Evolutionary conservation across 2,329 filamentous ascomycete species (phyloP), one percentile per base, ranked within the genome.

Genomic region (Rutstroemia sp.): DNA sequence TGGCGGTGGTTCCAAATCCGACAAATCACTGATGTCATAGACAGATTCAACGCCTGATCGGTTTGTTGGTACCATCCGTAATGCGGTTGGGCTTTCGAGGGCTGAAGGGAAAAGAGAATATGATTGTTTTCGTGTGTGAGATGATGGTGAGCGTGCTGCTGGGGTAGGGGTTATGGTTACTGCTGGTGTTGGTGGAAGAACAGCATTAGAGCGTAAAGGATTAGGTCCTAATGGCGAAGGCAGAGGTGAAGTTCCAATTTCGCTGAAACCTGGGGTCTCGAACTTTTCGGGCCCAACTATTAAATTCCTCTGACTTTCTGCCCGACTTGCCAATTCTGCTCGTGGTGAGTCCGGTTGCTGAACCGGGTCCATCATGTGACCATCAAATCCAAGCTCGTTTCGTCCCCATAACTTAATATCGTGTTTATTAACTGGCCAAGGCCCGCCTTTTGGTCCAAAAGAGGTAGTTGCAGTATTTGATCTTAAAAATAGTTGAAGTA

Each of bases 401-500:
- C 73, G 72, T 40, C 73, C 73, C 62, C 73, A 77, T 52, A 78
- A 72, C 36, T 74, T 71, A 48, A 79, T 75, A 52, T 73, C 72
- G 51, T 77, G 73, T 72, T 77, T 64, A 69, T 74, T 64, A 75
- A 76, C 61, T 73, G 75, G 67, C 77, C 77, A 62, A 65, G 63
- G 70, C 75, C 75, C 69, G 19, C 40, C 50, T 73, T 73, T 63
- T 74, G 72, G 55, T 70, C 77, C 72, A 59, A 78, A 76, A 51
- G 83, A 81, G 25, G 79, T 79, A 12, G 78, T 76, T 12, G 78
- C 75, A 14, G 78, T 80, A 61, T 82, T 85, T 3, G 83, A 82
- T 61, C 85, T 79, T 50, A 89, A 74, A 63, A 87, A 85, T 8
- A 88, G 72, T 63, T 88, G 84, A 23, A 88, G 75, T 16, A 83